Evolutionary conservation across 257 asterid genomes (phyloP).

Genomic region (Penstemon davidsonii): DNA sequence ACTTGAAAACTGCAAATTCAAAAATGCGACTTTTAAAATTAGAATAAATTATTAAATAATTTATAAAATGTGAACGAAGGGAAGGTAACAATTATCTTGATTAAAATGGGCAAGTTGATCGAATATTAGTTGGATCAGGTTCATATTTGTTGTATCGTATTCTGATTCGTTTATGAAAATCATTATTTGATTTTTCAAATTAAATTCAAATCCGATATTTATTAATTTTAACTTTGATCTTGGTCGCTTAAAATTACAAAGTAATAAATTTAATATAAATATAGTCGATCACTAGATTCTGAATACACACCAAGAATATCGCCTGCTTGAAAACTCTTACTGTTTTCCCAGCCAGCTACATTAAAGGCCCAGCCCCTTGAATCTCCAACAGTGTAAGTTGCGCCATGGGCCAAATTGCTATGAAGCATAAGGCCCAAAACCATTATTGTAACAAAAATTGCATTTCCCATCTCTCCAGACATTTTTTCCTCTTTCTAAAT

Average conservation of each 20-base stretch:
- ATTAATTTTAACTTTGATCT: too few species aligned
- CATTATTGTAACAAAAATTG: not conserved
- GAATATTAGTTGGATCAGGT: too few species aligned
- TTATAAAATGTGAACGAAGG: not conserved
- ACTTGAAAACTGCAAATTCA: constrained; percentile 29
- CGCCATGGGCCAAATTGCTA: constrained; percentile 18
- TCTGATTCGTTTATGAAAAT: too few species aligned
- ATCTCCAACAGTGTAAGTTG: constrained; percentile 37
- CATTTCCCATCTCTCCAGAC: not conserved
- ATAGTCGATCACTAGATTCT: not conserved
- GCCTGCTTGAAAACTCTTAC: constrained; percentile 29
- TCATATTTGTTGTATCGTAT: too few species aligned
- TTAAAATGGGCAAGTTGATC: too few species aligned
- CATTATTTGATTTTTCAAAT: too few species aligned
- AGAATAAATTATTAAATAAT: not conserved
- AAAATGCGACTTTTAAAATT: not conserved
- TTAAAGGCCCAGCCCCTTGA: constrained; percentile 36
- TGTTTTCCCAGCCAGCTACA: constrained; percentile 39
- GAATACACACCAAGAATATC: constrained; percentile 27
- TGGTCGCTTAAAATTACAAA: too few species aligned
- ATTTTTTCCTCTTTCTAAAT: not conserved
- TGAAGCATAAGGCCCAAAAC: constrained; percentile 14
- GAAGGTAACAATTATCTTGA: too few species aligned
- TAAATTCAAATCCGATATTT: too few species aligned
- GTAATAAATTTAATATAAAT: not conserved